Base-by-base conservation (phyloP, 2,329 filamentous ascomycete genomes). In the Xylaria arbuscula region DNA sequence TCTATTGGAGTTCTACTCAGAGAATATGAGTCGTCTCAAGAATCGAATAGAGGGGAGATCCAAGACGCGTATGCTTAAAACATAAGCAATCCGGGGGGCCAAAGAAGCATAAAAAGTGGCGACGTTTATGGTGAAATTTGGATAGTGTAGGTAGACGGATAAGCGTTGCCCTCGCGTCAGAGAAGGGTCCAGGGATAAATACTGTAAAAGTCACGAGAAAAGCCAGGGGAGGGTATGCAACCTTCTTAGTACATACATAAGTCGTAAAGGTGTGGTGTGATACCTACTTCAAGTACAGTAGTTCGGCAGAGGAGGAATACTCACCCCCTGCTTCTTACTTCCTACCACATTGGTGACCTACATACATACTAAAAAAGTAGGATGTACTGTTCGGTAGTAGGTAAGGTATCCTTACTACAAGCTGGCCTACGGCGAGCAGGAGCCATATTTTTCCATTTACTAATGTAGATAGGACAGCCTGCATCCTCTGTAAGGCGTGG, bases 161-260 rank as follows among this genome's bases (percentile, higher is more conserved):
- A 36, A 42, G 24, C 32, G n/a, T 13, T 13, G 8, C 55, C 45
- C 17, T 42, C 10, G 55, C 22, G 45, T n/a, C n/a, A 53, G 13
- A 40, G 48, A 54, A 61, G 48, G 48, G 34, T 48, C 17, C 48
- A 19, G 59, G 28, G 13, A 19, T 22, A 32, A 34, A 54, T 7
- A n/a, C n/a, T n/a, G n/a, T n/a, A 38, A 53, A 48, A 53, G 28
- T 34, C 55, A 54, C 62, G 51, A 48, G 48, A 22, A 54, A 38
- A 36, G 45, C 22, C 24, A 6, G 38, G 54, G 34, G 47, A 58
- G 42, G 45, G 53, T 57, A 57, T 13, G n/a, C 10, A 19, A 47
- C 45, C n/a, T 47, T n/a, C 8, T 19, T 47, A 47, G 45, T 47
- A 47, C 45, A 47, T 19, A n/a, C 3, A 5, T 28, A 5, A 2